Conservation (phyloP, 371 early-diverging fungal genomes). For the Zopfochytrium polystomum region DNA sequence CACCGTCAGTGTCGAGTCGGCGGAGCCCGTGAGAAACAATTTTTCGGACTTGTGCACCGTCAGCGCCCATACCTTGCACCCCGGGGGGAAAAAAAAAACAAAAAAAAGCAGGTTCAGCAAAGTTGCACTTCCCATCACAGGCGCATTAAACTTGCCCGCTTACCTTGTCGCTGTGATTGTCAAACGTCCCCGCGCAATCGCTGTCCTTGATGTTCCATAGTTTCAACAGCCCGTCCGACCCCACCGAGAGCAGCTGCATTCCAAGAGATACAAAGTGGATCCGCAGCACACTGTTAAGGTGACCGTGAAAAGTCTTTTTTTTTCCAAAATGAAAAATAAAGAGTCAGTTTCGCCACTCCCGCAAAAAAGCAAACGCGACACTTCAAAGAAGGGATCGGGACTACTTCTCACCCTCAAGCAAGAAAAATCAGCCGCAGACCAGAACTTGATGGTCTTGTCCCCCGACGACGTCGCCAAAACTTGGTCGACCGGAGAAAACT, state of each 20-base stretch:
- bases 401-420: conserved; percentile 67
- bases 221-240: conserved; percentile 91
- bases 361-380: background rate
- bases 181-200: conserved; percentile 85
- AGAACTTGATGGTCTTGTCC: conserved; percentile 91
- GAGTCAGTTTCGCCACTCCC: too few relatives aligned
- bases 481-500: conserved; percentile 88
- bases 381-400: background rate
- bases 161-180: conserved; percentile 91
- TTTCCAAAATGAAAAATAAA: too few relatives aligned
- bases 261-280: conserved; percentile 83
- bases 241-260: conserved; percentile 79
- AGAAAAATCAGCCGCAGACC: conserved; percentile 82
- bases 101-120: too few relatives aligned
- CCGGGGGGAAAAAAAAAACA: too few relatives aligned
- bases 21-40: conserved; percentile 80
- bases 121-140: too few relatives aligned
- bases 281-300: conserved; percentile 87
- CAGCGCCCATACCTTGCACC: conserved; percentile 91
- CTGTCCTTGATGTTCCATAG: conserved; percentile 89
- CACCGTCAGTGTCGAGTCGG: conserved; percentile 83
- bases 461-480: conserved; percentile 86
- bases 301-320: conserved; percentile 87
- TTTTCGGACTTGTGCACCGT: conserved; percentile 71
- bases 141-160: too few relatives aligned